Evolutionary conservation across 805 yeast species (phyloP).

Genomic region (Nadsonia fulvescens): DNA sequence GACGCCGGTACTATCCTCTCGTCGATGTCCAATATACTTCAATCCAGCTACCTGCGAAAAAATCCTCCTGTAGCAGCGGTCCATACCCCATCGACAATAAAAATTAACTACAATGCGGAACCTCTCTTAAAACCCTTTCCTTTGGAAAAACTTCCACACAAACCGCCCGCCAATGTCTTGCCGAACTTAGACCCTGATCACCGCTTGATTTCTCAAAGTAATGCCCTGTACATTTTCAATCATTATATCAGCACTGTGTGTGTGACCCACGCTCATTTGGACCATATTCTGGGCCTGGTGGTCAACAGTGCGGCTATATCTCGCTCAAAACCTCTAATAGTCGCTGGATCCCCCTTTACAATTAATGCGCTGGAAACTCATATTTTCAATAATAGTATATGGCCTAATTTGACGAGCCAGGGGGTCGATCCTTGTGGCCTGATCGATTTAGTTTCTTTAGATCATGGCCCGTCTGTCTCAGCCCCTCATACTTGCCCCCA

Average conservation of each 20-base stretch:
- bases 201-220: constrained; percentile 2
- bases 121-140: too few relatives aligned
- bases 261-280: constrained; percentile 73
- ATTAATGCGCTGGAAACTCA: constrained; percentile 31
- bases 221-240: constrained; percentile 14
- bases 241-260: constrained; percentile 15
- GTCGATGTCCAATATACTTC: constrained; percentile 33
- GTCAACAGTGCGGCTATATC: constrained; percentile 49
- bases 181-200: too few relatives aligned
- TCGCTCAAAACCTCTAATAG: constrained; percentile 19
- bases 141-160: background rate
- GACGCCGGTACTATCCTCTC: constrained; percentile 71
- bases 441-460: constrained; percentile 5
- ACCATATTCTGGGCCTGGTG: constrained; percentile 53
- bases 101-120: too few relatives aligned
- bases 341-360: constrained; percentile 39
- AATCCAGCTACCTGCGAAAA: too few relatives aligned
- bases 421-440: constrained; percentile 8
- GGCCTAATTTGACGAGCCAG: constrained; percentile 52
- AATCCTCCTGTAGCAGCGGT: too few relatives aligned
- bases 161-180: too few relatives aligned
- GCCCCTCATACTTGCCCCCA: constrained; percentile 2
- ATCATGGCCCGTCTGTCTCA: background rate
- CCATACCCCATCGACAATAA: too few relatives aligned
- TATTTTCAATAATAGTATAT: constrained; percentile 54